Conservation (phyloP, 2,329 filamentous ascomycete species). For the Paracamarosporium sp. region DNA sequence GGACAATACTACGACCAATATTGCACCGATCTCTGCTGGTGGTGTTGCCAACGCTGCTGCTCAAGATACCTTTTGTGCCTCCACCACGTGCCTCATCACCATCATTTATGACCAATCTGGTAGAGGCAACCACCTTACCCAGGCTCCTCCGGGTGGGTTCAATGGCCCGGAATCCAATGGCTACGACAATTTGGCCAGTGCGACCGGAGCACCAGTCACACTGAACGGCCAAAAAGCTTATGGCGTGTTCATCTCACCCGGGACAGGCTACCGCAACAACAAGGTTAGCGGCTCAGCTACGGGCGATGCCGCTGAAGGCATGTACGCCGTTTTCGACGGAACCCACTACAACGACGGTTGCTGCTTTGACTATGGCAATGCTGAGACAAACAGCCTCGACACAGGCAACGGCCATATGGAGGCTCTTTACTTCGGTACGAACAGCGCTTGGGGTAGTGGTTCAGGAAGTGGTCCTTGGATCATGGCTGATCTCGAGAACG, state of each 20-base stretch:
- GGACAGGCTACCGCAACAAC: slow-evolving; percentile 70
- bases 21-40: slow-evolving; percentile 62
- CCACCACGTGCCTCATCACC: slow-evolving; percentile 68
- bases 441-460: slow-evolving; percentile 63
- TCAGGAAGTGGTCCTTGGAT: slow-evolving; percentile 68
- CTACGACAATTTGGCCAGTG: slow-evolving; percentile 66
- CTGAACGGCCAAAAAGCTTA: slow-evolving; percentile 68
- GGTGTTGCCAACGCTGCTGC: slow-evolving; percentile 67
- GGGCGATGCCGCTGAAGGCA: slow-evolving; percentile 63
- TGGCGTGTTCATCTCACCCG: slow-evolving; percentile 67
- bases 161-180: slow-evolving; percentile 63
- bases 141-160: slow-evolving; percentile 65
- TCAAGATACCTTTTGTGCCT: slow-evolving; percentile 67
- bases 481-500: slow-evolving; percentile 74
- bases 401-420: slow-evolving; percentile 73
- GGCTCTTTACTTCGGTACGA: slow-evolving; percentile 69
- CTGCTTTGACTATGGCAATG: slow-evolving; percentile 57
- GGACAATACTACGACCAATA: slow-evolving; percentile 55
- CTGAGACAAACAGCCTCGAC: slow-evolving; percentile 48
- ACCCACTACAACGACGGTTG: slow-evolving; percentile 65
- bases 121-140: slow-evolving; percentile 66
- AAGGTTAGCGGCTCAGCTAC: slow-evolving; percentile 59
- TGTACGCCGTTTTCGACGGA: slow-evolving; percentile 67
- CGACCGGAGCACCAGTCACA: slow-evolving; percentile 66
- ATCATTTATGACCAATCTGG: slow-evolving; percentile 73